A percentile compares a stretch with the other conserved stretches of the same genome.
Evolutionary conservation across 257 asterid species (phyloP).

Genomic region (Linaria vulgaris): DNA sequence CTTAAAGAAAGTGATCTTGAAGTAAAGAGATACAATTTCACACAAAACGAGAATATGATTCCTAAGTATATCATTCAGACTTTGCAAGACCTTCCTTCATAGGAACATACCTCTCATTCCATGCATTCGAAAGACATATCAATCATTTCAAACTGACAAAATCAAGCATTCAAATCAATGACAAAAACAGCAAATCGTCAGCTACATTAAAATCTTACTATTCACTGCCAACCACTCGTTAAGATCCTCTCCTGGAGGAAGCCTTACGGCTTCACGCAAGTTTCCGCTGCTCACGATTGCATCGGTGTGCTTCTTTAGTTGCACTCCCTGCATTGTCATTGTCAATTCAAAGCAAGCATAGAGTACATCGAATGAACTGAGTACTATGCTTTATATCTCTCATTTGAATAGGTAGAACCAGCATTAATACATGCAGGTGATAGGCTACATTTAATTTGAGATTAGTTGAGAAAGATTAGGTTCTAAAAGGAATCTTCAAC

Average conservation of each 20-base stretch:
- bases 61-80: too few species aligned
- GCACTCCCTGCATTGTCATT: conserved; percentile 36
- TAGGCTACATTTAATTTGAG: neutral
- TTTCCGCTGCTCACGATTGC: conserved; percentile 52
- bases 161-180: conserved; percentile 10
- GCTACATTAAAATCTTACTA: conserved; percentile 35
- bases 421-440: conserved; percentile 6
- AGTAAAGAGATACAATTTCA: too few species aligned
- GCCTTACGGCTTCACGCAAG: conserved; percentile 66
- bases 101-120: too few species aligned
- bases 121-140: neutral
- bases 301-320: conserved; percentile 46
- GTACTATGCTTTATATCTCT: neutral
- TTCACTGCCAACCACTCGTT: conserved; percentile 68
- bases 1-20: too few species aligned
- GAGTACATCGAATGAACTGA: neutral
- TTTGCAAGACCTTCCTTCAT: too few species aligned
- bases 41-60: too few species aligned
- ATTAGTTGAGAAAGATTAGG: too few species aligned
- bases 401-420: neutral
- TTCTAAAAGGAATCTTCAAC: neutral
- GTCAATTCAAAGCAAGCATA: neutral
- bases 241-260: conserved; percentile 56
- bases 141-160: too few species aligned
- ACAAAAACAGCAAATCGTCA: neutral